Conservation (phyloP, 2,329 filamentous ascomycete species). For the Didymella exigua region DNA sequence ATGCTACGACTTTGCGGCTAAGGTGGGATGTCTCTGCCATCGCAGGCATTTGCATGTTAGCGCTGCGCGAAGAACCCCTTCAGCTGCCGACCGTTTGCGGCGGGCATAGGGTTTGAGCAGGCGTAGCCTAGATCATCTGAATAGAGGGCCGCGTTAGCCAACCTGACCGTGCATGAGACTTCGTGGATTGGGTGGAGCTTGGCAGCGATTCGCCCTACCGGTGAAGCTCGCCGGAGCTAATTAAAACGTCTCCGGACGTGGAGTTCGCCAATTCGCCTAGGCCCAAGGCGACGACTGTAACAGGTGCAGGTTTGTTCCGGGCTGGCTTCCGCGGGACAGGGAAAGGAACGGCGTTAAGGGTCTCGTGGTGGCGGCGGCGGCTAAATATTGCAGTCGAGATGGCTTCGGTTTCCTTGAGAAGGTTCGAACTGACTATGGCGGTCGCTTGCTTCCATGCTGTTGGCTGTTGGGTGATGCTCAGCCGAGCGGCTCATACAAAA, state of each 20-base stretch:
- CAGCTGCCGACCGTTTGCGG: conserved; percentile 4
- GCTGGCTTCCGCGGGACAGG: not conserved
- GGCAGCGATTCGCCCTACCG: not conserved
- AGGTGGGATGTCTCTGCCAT: not conserved
- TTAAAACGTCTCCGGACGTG: not conserved
- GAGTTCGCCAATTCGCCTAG: not conserved
- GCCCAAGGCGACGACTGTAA: not conserved
- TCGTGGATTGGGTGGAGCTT: not conserved
- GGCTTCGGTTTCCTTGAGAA: not conserved
- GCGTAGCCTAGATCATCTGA: not conserved
- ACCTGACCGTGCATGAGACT: not conserved
- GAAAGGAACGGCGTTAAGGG: not conserved
- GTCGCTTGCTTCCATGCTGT: not conserved
- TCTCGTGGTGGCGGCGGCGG: not conserved
- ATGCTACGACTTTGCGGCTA: not conserved
- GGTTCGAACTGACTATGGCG: not conserved
- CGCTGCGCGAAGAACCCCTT: not conserved
- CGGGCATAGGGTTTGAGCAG: not conserved
- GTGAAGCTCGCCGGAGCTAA: not conserved
- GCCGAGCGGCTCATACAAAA: not conserved
- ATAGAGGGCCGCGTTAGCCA: not conserved
- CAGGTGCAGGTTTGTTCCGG: not conserved
- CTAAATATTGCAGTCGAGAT: not conserved
- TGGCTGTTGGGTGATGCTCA: not conserved
- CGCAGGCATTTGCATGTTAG: not conserved